phyloP scores from a whole-genome alignment of 768 basidiomycete species.

The Russula lepida region DNA sequence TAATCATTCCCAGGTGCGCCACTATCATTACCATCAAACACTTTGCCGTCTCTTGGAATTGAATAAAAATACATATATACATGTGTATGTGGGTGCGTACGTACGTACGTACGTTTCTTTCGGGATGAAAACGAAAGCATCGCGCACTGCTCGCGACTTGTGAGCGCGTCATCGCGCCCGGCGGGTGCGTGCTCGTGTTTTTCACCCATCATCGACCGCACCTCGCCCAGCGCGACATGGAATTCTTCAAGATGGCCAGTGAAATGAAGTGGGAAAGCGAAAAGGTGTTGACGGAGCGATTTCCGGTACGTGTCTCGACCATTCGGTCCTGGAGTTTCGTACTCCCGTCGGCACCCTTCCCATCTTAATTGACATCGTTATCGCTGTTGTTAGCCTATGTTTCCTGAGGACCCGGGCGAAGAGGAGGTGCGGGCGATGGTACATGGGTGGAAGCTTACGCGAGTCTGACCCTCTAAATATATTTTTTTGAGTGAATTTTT shows the following conservation, averaged over 20 bases:
- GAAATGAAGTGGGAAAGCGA: constrained; percentile 64
- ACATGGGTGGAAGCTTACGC: constrained; percentile 67
- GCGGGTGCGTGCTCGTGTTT: constrained; percentile 59
- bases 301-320: constrained; percentile 41
- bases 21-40: background rate
- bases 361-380: background rate
- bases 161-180: constrained; percentile 32
- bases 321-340: background rate
- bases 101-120: background rate
- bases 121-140: constrained; percentile 49
- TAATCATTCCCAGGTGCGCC: constrained; percentile 79
- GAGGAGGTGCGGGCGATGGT: constrained; percentile 71
- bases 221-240: constrained; percentile 72
- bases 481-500: no score
- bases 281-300: constrained; percentile 54
- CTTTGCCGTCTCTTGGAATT: background rate
- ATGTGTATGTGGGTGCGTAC: background rate
- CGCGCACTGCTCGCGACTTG: constrained; percentile 73
- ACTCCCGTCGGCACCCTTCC: background rate
- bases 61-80: background rate
- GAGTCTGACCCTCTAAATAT: constrained; percentile 4
- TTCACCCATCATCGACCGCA: constrained; percentile 86
- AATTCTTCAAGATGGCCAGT: constrained; percentile 64
- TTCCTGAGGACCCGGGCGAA: constrained; percentile 78
- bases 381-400: constrained; percentile 61